Conservation (phyloP, 2,329 filamentous ascomycete genomes). For the Hypoxylon sp. region DNA sequence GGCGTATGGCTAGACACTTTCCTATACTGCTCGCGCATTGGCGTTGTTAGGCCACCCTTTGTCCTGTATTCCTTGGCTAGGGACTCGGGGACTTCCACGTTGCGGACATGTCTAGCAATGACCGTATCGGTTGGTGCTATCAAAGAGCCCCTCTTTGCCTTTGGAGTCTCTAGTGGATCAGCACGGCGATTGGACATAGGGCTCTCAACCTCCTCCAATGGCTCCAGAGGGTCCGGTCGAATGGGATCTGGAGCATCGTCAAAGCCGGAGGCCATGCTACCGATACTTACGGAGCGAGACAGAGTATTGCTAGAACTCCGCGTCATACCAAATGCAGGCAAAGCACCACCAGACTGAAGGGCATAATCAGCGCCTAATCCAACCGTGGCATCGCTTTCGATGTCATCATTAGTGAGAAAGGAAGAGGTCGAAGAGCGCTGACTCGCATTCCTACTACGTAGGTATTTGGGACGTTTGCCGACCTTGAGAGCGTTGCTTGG, state of each 20-base stretch:
- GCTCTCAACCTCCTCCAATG: slow-evolving; percentile 64
- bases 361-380: slow-evolving; percentile 81
- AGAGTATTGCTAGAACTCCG: slow-evolving; percentile 70
- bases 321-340: slow-evolving; percentile 68
- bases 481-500: slow-evolving; percentile 64
- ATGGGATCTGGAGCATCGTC: slow-evolving; percentile 69
- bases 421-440: slow-evolving; percentile 74
- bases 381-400: slow-evolving; percentile 80
- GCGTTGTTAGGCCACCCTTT: slow-evolving; percentile 76
- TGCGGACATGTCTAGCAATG: slow-evolving; percentile 88
- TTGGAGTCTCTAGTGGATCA: slow-evolving; percentile 78
- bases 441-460: slow-evolving; percentile 71
- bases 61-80: slow-evolving; percentile 88
- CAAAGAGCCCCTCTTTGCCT: slow-evolving; percentile 68
- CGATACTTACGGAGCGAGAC: slow-evolving; percentile 85
- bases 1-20: slow-evolving; percentile 69
- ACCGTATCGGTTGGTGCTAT: slow-evolving; percentile 86
- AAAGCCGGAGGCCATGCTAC: slow-evolving; percentile 86
- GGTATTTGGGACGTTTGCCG: slow-evolving; percentile 68
- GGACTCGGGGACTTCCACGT: slow-evolving; percentile 91
- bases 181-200: slow-evolving; percentile 57
- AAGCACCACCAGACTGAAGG: slow-evolving; percentile 84
- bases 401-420: slow-evolving; percentile 72
- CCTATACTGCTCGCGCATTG: slow-evolving; percentile 55
- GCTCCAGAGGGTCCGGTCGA: slow-evolving; percentile 63